Conservation (phyloP, 495 filamentous ascomycete species). For the Hyaloscypha hepaticicola region DNA sequence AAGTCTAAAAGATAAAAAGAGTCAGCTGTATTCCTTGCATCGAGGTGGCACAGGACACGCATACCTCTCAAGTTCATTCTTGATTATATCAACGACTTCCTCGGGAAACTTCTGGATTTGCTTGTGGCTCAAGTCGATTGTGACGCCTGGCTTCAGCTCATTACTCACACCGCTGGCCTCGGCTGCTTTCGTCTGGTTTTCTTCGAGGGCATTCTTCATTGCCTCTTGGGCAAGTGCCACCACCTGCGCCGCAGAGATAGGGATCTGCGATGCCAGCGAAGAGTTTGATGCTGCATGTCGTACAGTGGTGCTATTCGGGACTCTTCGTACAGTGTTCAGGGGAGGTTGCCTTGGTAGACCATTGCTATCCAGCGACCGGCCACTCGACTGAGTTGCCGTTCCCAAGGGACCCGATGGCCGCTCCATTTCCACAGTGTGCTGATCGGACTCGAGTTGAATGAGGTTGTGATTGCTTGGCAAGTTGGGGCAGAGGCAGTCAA, state of each 20-base stretch:
- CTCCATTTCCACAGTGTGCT: conserved; percentile 28
- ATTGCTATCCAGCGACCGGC: conserved; percentile 23
- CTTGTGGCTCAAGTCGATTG: conserved; percentile 84
- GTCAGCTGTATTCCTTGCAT: conserved; percentile 19
- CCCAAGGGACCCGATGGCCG: conserved; percentile 30
- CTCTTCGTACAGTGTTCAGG: conserved; percentile 28
- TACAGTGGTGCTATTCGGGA: conserved; percentile 19
- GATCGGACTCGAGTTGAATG: conserved; percentile 1
- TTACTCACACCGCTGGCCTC: conserved; percentile 66
- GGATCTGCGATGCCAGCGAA: conserved; percentile 28
- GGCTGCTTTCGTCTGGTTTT: conserved; percentile 65
- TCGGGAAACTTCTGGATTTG: conserved; percentile 79
- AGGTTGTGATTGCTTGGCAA: conserved; percentile 9
- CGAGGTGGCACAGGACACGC: conserved; percentile 19
- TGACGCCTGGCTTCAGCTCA: conserved; percentile 74
- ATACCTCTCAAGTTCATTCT: conserved; percentile 88
- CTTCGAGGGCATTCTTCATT: conserved; percentile 65
- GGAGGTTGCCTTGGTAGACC: conserved; percentile 20
- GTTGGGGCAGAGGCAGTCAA: conserved; percentile 24
- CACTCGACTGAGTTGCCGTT: conserved; percentile 31
- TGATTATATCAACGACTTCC: conserved; percentile 88
- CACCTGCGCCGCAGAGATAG: conserved; percentile 48
- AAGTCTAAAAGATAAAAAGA: conserved; percentile 52
- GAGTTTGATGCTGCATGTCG: conserved; percentile 30
- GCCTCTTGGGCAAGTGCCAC: conserved; percentile 59